phyloP scores from a whole-genome alignment of 73 alveolate genomes.

The Tetrahymena malaccensis region DNA sequence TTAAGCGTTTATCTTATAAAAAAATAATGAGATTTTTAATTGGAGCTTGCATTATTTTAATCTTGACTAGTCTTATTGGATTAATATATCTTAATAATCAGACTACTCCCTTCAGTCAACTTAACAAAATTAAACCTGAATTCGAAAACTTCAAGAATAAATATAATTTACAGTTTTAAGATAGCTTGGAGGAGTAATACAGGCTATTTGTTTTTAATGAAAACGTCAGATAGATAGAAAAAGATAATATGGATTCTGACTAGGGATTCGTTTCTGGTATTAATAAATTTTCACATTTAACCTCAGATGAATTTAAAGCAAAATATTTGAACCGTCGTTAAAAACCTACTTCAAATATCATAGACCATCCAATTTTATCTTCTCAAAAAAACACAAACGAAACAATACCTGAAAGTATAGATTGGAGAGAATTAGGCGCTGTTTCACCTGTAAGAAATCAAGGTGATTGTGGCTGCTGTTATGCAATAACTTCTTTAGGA shows the following conservation, averaged over 20 bases:
- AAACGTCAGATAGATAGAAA: neutral
- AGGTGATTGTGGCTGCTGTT: conserved; percentile 80
- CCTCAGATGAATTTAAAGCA: conserved; percentile 21
- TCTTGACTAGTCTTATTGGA: neutral
- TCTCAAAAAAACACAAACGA: neutral
- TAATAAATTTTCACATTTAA: conserved; percentile 48
- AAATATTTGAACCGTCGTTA: neutral
- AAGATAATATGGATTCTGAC: neutral
- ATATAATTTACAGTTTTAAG: no score
- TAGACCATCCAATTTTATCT: neutral
- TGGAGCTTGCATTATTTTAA: neutral
- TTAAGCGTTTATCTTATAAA: no score
- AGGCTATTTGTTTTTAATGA: neutral
- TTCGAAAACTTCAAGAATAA: neutral
- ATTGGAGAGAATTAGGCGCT: conserved; percentile 61
- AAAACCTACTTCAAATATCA: neutral
- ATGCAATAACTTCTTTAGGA: conserved; percentile 73
- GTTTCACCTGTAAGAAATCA: conserved; percentile 64
- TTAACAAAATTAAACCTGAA: neutral
- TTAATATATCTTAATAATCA: neutral
- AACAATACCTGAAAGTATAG: conserved; percentile 12
- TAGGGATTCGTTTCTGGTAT: conserved; percentile 30
- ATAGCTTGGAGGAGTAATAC: neutral
- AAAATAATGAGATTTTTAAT: neutral
- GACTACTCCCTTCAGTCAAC: neutral